Base-by-base conservation (phyloP, 768 basidiomycete genomes). In the Mycena indigotica region DNA sequence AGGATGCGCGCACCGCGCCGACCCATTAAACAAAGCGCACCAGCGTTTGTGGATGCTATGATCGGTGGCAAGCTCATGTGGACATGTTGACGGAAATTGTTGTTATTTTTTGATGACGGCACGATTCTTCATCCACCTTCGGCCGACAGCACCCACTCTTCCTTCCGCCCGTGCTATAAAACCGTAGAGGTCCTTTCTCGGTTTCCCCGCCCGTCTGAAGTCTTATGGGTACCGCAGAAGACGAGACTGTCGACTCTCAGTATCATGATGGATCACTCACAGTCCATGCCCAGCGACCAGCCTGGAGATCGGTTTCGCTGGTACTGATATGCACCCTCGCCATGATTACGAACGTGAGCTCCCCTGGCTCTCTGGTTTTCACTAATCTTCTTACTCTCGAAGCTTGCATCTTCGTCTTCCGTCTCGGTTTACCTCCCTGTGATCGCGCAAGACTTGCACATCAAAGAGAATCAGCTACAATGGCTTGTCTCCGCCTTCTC, bases 401-500 rank as follows among this genome's bases (percentile, higher is more conserved):
- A 77, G 76, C 57, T 64, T 17, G 70, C 74, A 3, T 70, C 69
- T 40, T 56, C 63, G 3, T 69, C 72, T 1, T 60, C 76, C 5
- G 67, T 74, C 1, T 59, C 72, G 1, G 71, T 78, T 38, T 60
- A 72, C 5, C 70, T 78, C 1, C 70, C 77, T 2, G 57, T 65
- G 0, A 76, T 78, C 19, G 72, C 69, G 28, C 44, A 39, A 4
- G 72, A 73, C 4, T 66, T 84, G 30, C 19, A 71, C 26, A 77
- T 84, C 17, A 66, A 61, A 28, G 69, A 81, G 50, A 66, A 72
- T 25, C 69, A 76, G 17, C 69, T 84, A 0, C 80, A 83, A 46
- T 84, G 82, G 82, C 67, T 81, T 4, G 40, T 79, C 3, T 80
- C 78, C 19, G 81, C 81, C 0, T 84, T 79, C 55, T 69, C 82